Evolutionary conservation across 371 early-diverging fungal genomes (phyloP), one percentile per base, ranked within the genome.

Genomic region (Mycotypha africana): DNA sequence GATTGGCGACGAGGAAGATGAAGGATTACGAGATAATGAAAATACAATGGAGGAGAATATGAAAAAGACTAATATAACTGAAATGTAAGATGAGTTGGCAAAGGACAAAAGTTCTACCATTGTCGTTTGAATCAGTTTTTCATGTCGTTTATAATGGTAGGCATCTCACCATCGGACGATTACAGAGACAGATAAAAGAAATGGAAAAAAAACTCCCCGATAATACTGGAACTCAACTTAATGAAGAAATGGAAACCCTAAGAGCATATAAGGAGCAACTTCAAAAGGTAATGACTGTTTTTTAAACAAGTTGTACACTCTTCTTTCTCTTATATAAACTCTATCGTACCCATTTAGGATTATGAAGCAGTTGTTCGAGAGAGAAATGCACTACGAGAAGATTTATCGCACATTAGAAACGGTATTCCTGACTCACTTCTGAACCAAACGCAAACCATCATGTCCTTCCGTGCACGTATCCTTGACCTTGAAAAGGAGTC

Each of bases 361-460:
- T 86, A 86, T 56, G 60, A 76, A 24, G 53, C 59, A 7, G 78
- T 82, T 4, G 70, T 78, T 24, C 68, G 77, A 34, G 70, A 67
- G 51, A 82, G 79, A 67, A 60, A 88, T 41, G 53, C 66, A 8
- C 59, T 90, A 14, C 81, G 87, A 49, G 65, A 77, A 25, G 85
- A 90, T 46, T 45, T 89, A 22, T 60, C 67, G 15, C 80, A 84
- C 38, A 74, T 82, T 22, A 65, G 81, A 24, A 69, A 67, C 19
- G 69, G 65, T 17, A 74, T 74, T n/a, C 68, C 75, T 12, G 73
- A 69, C 28, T 65, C 70, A 4, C 42, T 71, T 15, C 43, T 67
- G 11, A 68, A 75, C 31, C 67, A 68, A 33, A 67, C 70, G 17
- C 69, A 75, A 38, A 67, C 69, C 7, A 66, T 69, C 40, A 67